Evolutionary conservation across 1,284 basidiomycete genomes (phyloP), one percentile per base, ranked within the genome.

Genomic region (Caloboletus firmus): DNA sequence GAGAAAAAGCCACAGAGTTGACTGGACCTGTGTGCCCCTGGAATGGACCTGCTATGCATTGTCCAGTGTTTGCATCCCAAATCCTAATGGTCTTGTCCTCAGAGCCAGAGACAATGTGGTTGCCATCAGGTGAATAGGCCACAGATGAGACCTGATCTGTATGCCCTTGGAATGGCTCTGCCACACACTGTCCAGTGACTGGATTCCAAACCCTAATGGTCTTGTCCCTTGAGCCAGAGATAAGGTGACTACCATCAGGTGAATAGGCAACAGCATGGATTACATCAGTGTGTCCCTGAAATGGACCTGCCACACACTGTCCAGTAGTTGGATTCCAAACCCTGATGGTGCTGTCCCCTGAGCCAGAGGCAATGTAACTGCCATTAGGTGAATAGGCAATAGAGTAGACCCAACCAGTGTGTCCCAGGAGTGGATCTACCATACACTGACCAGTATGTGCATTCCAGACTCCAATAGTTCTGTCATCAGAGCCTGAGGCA

Each of bases 181-280:
- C 44, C 18, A 64, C 20, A 51, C 62, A 64, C 6, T 62, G 24
- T 2, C 61, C 62, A 52, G 59, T 62, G 17, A 1, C 5, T n/a
- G 43, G 4, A 44, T 61, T 26, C 62, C 60, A 62, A 15, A 66
- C 3, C 13, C 63, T 64, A 8, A 64, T 39, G 2, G 64, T 66
- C 6, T 42, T 57, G 34, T 62, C 63, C 5, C 17, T 2, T 9
- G 62, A 62, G 5, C 61, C 56, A 56, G 61, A 66, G 39, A 51
- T 28, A 52, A 65, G 20, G 3, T 26, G 10, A 2, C 2, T 46
- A 0, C 58, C 44, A 65, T 61, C 26, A 57, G 57, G 46, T 32
- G 62, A 67, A n/a, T 61, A 61, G 1, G 52, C 51, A 51, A 62
- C 24, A 44, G 49, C 51, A 0, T 22, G 15, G 7, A 62, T 8